Percentiles rank a stretch among this genome's conserved stretches.
These are phyloP conservation scores for Aristolochia californica DNA, from an alignment of 164 flowering plant species.

Conservation along the genomic window DNA sequence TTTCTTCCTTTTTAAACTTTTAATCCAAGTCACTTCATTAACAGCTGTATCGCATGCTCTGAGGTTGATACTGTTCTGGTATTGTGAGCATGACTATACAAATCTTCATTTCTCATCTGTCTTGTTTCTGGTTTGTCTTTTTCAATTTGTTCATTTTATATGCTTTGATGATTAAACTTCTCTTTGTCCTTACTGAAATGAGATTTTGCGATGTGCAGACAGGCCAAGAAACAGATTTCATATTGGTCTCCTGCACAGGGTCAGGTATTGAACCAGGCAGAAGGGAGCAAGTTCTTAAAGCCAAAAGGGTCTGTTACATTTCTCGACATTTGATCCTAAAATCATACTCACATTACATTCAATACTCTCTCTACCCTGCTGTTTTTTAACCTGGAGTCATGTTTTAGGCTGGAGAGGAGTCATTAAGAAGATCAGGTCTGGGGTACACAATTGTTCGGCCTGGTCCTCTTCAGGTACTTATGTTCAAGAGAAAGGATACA, in stretches of 20 bases:
- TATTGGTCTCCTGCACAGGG: constrained; percentile 93
- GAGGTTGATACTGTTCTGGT: too few species aligned
- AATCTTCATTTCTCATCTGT: too few species aligned
- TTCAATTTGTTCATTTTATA: too few species aligned
- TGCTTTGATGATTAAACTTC: too few species aligned
- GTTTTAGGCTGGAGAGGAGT: constrained; percentile 84
- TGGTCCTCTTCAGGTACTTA: constrained; percentile 73
- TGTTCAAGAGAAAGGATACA: neutral
- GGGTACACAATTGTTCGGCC: constrained; percentile 96
- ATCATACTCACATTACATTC: too few species aligned
- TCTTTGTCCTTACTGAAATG: too few species aligned
- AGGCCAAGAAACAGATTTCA: constrained; percentile 93
- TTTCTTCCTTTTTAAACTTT: too few species aligned
- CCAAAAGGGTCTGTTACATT: constrained; percentile 55
- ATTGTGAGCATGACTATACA: too few species aligned
- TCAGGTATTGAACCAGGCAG: constrained; percentile 66
- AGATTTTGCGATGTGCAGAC: constrained; percentile 37
- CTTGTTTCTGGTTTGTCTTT: too few species aligned
- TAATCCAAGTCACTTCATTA: too few species aligned
- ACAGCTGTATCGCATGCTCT: too few species aligned
- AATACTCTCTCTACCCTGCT: neutral
- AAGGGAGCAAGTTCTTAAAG: constrained; percentile 90
- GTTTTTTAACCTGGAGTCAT: neutral
- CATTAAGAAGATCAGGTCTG: constrained; percentile 82
- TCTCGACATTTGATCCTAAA: neutral